A percentile compares a stretch with the other conserved stretches of the same genome.
Conservation (phyloP, 441 rosid species). For the Kokia cookei region DNA sequence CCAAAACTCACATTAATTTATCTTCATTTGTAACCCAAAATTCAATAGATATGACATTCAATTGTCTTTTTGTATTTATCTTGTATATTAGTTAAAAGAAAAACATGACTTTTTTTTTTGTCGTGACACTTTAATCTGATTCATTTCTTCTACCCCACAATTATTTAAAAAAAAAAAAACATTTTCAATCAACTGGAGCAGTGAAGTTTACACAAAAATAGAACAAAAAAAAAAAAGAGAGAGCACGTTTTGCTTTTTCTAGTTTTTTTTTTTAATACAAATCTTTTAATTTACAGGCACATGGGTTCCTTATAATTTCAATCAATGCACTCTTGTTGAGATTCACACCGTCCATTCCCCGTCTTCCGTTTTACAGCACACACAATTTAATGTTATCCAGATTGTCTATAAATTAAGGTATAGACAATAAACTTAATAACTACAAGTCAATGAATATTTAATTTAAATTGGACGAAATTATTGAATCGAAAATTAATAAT, state of each 20-base stretch:
- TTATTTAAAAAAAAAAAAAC: no score
- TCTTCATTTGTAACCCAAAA: neutral
- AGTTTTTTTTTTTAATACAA: neutral
- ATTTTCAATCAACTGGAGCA: neutral
- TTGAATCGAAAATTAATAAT: no score
- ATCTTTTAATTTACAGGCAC: neutral
- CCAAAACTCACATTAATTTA: no score
- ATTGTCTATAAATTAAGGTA: no score
- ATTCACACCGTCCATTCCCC: conserved; percentile 7
- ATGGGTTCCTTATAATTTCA: neutral
- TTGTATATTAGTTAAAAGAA: neutral
- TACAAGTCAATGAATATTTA: no score
- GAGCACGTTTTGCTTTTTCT: neutral
- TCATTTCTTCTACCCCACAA: neutral
- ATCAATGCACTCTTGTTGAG: conserved; percentile 11
- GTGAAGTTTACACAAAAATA: neutral
- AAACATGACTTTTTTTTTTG: neutral
- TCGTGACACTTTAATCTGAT: neutral
- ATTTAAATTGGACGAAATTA: no score
- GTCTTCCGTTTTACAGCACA: neutral
- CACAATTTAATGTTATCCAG: neutral
- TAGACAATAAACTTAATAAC: no score
- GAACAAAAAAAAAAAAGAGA: neutral
- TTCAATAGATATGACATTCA: neutral
- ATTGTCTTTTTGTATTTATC: neutral